phyloP scores from a whole-genome alignment of 208 protist genomes.

The Trypanosoma scelopori region DNA sequence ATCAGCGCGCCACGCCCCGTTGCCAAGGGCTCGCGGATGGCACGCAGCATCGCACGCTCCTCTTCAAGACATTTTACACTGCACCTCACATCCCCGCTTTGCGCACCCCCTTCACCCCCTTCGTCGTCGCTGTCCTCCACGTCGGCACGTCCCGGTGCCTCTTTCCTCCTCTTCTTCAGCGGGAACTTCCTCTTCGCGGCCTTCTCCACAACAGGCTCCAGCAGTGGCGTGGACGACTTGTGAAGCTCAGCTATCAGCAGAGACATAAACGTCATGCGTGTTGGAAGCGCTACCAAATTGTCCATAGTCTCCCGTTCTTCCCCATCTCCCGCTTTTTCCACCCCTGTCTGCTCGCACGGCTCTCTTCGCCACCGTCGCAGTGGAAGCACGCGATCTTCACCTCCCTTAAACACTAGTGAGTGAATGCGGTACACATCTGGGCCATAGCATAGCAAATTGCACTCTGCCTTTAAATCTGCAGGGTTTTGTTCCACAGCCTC shows the following conservation, averaged over 20 bases:
- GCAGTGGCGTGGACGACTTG: neutral
- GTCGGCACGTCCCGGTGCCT: neutral
- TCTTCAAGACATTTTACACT: neutral
- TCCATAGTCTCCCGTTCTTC: constrained; percentile 1
- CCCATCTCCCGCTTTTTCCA: neutral
- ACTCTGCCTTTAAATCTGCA: constrained; percentile 43
- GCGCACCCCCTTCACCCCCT: neutral
- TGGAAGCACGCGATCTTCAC: constrained; percentile 9
- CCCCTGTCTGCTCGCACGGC: neutral
- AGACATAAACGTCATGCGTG: constrained; percentile 13
- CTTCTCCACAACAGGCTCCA: neutral
- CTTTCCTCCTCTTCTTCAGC: neutral
- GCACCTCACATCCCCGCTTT: neutral
- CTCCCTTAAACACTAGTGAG: constrained; percentile 25
- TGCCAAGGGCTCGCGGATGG: constrained; percentile 16
- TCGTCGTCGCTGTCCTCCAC: neutral
- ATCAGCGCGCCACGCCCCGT: neutral
- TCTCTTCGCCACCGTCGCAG: neutral
- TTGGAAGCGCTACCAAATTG: constrained; percentile 11
- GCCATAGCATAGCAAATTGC: constrained; percentile 59
- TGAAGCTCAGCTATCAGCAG: constrained; percentile 5
- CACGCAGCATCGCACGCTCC: constrained; percentile 18
- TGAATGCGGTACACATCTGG: constrained; percentile 49
- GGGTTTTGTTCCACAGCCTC: constrained; percentile 27
- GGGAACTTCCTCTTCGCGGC: constrained; percentile 2